A percentile compares a stretch with the other conserved stretches of the same genome.
phyloP scores from a whole-genome alignment of 2,329 filamentous ascomycete genomes.

The Aspergillus persii region DNA sequence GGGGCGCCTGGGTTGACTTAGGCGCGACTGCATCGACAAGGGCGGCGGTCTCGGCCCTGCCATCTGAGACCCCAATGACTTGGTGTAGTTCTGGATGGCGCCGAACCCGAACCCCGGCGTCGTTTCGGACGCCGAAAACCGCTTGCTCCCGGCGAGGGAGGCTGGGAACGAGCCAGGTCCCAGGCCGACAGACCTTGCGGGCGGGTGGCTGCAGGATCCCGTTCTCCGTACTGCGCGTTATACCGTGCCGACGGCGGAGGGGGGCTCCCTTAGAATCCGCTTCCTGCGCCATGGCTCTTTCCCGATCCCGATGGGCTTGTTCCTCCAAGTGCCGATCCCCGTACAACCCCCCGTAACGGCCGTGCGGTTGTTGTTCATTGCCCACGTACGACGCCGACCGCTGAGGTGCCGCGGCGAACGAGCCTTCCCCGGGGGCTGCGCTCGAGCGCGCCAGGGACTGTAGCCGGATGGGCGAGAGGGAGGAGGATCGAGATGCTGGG shows the following conservation, averaged over 20 bases:
- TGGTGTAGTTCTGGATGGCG: constrained; percentile 42
- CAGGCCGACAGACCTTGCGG: constrained; percentile 28
- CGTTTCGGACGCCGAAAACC: constrained; percentile 32
- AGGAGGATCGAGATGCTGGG: constrained; percentile 37
- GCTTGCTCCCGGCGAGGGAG: constrained; percentile 37
- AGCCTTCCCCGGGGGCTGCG: constrained; percentile 22
- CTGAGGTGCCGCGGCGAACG: constrained; percentile 24
- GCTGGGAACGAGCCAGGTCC: constrained; percentile 39
- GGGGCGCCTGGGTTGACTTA: constrained; percentile 32
- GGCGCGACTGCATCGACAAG: constrained; percentile 34
- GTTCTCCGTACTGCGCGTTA: constrained; percentile 32
- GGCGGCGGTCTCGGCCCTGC: constrained; percentile 32
- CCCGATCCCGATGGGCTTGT: constrained; percentile 33
- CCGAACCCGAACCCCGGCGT: constrained; percentile 38
- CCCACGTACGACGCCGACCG: constrained; percentile 29
- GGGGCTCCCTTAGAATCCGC: constrained; percentile 28
- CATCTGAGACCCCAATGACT: constrained; percentile 40
- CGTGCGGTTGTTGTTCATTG: constrained; percentile 32
- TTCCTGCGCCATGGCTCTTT: constrained; percentile 29
- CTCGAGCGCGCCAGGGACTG: constrained; percentile 34
- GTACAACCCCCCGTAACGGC: constrained; percentile 33
- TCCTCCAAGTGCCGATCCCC: constrained; percentile 38
- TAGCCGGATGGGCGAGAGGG: constrained; percentile 33
- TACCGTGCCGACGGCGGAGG: constrained; percentile 27
- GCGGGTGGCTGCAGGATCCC: constrained; percentile 30